phyloP scores from a whole-genome alignment of 768 basidiomycete species.

The Xerocomus brunneocitrinus region DNA sequence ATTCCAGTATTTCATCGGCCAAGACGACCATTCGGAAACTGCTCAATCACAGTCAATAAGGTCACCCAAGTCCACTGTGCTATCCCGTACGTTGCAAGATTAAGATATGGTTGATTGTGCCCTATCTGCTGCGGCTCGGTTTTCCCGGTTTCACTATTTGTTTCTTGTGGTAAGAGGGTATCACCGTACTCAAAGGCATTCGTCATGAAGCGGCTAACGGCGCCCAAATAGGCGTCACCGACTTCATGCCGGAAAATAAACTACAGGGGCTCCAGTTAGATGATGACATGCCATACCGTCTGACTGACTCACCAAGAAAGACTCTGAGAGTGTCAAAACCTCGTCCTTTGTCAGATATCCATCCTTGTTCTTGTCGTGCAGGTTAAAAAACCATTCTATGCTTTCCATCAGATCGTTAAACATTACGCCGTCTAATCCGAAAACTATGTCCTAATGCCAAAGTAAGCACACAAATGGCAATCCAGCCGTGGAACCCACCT shows the following conservation, averaged over 20 bases:
- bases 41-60: conserved; percentile 9
- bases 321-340: conserved; percentile 91
- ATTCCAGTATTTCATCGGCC: conserved; percentile 93
- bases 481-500: conserved; percentile 43
- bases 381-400: conserved; percentile 97
- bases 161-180: conserved; percentile 62
- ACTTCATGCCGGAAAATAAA: conserved; percentile 98
- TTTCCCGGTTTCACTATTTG: conserved; percentile 32
- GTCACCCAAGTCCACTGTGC: not conserved
- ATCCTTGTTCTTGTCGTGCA: conserved; percentile 96
- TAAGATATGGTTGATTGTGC: conserved; percentile 87
- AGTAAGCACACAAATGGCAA: conserved; percentile 2
- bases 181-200: conserved; percentile 99
- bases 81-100: conserved; percentile 69
- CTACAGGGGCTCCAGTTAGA: conserved; percentile 38
- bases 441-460: conserved; percentile 70
- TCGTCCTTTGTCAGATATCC: conserved; percentile 95
- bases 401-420: conserved; percentile 97
- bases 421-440: conserved; percentile 87
- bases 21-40: conserved; percentile 99
- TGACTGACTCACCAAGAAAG: conserved; percentile 60
- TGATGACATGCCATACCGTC: not conserved
- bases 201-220: conserved; percentile 95
- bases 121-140: conserved; percentile 47
- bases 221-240: conserved; percentile 94